These are phyloP conservation scores for Fragaria vesca DNA, from an alignment of 306 rosid species.

Conservation along the genomic window DNA sequence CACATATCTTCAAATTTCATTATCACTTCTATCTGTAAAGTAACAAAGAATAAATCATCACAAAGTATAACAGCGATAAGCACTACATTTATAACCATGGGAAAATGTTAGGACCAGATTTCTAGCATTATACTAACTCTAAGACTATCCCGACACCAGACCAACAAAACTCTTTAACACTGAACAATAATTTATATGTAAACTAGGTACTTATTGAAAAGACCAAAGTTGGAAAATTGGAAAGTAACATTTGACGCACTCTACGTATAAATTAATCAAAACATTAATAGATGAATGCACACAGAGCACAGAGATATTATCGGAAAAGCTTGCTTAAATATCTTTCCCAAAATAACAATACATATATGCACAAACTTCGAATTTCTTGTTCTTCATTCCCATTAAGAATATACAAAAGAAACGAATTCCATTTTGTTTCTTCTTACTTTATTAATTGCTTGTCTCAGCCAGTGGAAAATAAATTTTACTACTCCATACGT, in stretches of 20 bases:
- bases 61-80: conserved; percentile 14
- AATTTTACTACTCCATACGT: too few relatives aligned
- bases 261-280: not conserved
- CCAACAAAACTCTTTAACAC: not conserved
- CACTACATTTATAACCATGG: conserved; percentile 7
- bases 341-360: not conserved
- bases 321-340: not conserved
- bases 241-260: not conserved
- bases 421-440: too few relatives aligned
- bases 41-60: not conserved
- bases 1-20: conserved; percentile 92
- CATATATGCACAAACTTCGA: not conserved
- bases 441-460: too few relatives aligned
- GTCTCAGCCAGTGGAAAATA: too few relatives aligned
- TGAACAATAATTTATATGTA: not conserved
- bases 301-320: not conserved
- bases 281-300: not conserved
- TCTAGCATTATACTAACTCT: not conserved
- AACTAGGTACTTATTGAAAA: not conserved
- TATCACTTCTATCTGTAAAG: conserved; percentile 81
- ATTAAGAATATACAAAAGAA: too few relatives aligned
- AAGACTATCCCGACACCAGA: not conserved
- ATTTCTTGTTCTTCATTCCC: too few relatives aligned
- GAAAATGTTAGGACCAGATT: not conserved
- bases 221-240: not conserved